These are phyloP conservation scores for Aspergillus ibericus DNA, from an alignment of 2,329 filamentous ascomycete species.

Conservation along the genomic window DNA sequence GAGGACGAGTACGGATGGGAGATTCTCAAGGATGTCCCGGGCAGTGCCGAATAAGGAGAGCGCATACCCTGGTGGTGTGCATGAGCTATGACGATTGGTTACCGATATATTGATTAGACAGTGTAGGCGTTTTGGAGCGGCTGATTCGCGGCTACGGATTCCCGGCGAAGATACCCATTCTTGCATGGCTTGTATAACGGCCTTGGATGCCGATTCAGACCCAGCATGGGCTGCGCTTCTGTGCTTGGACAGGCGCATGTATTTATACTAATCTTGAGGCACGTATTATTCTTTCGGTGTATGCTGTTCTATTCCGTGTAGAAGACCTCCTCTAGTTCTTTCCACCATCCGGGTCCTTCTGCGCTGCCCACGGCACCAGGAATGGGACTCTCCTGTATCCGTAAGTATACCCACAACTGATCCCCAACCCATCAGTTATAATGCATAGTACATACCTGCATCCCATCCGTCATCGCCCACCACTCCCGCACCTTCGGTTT, in stretches of 20 bases:
- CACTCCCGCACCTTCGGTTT: constrained; percentile 73
- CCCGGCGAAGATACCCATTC: constrained; percentile 27
- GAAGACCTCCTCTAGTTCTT: constrained; percentile 37
- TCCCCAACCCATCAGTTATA: not conserved
- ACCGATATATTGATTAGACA: constrained; percentile 11
- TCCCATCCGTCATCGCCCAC: constrained; percentile 78
- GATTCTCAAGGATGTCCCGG: constrained; percentile 45
- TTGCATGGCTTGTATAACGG: constrained; percentile 18
- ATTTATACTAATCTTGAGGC: not conserved
- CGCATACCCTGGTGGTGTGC: constrained; percentile 3
- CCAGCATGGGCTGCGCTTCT: not conserved
- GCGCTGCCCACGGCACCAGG: constrained; percentile 33
- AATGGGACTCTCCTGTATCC: constrained; percentile 31
- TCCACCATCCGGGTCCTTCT: constrained; percentile 40
- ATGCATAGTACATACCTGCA: constrained; percentile 54
- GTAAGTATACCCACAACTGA: not conserved
- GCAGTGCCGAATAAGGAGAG: constrained; percentile 31
- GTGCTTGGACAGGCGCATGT: not conserved
- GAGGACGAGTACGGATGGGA: constrained; percentile 53
- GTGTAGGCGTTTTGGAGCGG: constrained; percentile 25
- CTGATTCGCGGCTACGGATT: constrained; percentile 16
- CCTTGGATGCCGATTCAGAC: not conserved
- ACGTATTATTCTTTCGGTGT: not conserved
- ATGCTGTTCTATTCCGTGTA: constrained; percentile 26
- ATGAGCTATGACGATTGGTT: constrained; percentile 25